phyloP scores from a whole-genome alignment of 2,329 filamentous ascomycete species.

The Monosporascus sp. region DNA sequence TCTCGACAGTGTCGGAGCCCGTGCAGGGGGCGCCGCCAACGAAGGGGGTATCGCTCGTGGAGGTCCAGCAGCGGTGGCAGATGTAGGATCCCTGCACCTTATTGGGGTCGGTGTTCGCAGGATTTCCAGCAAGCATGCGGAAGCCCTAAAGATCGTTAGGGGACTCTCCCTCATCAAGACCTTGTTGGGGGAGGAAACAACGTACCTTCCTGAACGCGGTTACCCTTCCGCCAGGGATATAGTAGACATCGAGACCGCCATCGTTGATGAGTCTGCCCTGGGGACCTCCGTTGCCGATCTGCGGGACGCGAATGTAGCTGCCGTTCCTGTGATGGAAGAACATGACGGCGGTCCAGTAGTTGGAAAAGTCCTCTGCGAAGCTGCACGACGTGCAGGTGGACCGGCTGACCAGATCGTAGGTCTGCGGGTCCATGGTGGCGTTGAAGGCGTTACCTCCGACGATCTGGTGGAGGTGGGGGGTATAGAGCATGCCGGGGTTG shows the following conservation, averaged over 20 bases:
- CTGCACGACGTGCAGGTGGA: slow-evolving; percentile 40
- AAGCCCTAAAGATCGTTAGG: slow-evolving; percentile 30
- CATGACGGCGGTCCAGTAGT: slow-evolving; percentile 44
- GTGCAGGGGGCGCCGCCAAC: slow-evolving; percentile 45
- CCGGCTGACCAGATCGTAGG: slow-evolving; percentile 27
- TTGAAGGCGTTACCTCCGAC: slow-evolving; percentile 42
- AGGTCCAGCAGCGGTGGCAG: slow-evolving; percentile 44
- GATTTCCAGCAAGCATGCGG: slow-evolving; percentile 42
- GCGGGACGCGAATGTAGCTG: slow-evolving; percentile 37
- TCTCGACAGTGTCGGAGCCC: slow-evolving; percentile 44
- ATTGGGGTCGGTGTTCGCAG: slow-evolving; percentile 34
- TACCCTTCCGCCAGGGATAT: slow-evolving; percentile 37
- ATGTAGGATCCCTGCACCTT: slow-evolving; percentile 35
- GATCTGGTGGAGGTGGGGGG: slow-evolving; percentile 43
- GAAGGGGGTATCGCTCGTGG: slow-evolving; percentile 40
- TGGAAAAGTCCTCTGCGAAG: slow-evolving; percentile 39
- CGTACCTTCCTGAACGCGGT: slow-evolving; percentile 37
- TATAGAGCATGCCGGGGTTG: slow-evolving; percentile 39
- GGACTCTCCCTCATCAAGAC: not conserved
- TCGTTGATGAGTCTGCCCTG: slow-evolving; percentile 39
- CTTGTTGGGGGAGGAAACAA: not conserved
- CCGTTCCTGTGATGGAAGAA: slow-evolving; percentile 41
- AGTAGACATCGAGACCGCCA: slow-evolving; percentile 40
- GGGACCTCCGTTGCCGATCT: slow-evolving; percentile 39
- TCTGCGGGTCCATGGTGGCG: slow-evolving; percentile 35